Evolutionary conservation across 1,139 yeast species (phyloP), one percentile per base, ranked within the genome.

Genomic region (Eremothecium cymbalariae): DNA sequence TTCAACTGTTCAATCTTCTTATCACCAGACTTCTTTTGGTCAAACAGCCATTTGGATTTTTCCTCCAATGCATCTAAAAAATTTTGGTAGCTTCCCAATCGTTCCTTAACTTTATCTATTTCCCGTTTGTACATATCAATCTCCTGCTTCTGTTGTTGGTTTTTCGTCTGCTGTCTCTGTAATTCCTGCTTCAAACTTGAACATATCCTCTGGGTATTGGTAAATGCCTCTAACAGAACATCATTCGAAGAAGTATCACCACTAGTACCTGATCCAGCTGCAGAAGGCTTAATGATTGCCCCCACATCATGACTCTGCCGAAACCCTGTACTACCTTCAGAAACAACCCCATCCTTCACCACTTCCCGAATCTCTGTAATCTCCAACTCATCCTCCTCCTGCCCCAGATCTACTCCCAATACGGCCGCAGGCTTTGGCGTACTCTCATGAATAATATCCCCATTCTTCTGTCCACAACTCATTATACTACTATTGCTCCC

Each of bases 151-250:
- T 55, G 42, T 25, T 43, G 45, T 7, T 36, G 23, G 24, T 53
- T 55, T 28, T 48, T 54, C n/a, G 42, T 30, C 18, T 50, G 48
- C 25, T 42, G 41, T 24, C 39, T 40, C 19, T 46, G 50, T 12
- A 55, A 30, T 26, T 54, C 59, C 24, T 44, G 43, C 32, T 54
- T 54, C 19, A 56, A 38, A 34, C 34, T 52, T 4, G 57, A 41
- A 37, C 58, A 55, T 13, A 54, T 53, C 27, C 45, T 43, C 32
- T 55, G 60, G 1, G 59, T 55, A 35, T 54, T 54, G 2, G 51
- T 51, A 33, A 56, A 55, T 0, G 61, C 61, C 30, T 52, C 58
- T 18, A 55, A 31, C 12, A 56, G 40, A 8, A 55, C 59, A 43
- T 55, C 59, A 32, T 55, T 54, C 4, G 58, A 50, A 6, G 57